phyloP scores from a whole-genome alignment of 108 stramenopile genomes.

The Chaetoceros tenuissimus region DNA sequence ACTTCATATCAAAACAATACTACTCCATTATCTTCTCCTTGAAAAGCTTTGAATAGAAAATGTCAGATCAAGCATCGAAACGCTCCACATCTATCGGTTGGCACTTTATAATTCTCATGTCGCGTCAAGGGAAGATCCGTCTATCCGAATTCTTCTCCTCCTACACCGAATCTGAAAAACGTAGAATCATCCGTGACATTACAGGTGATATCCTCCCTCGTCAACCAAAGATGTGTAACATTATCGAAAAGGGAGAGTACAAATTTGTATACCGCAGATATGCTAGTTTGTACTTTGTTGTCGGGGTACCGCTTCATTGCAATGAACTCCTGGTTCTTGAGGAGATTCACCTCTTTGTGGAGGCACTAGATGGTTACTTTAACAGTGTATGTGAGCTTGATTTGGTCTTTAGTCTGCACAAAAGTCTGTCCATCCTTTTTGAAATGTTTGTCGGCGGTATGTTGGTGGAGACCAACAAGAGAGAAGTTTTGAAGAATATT shows the following conservation, averaged over 20 bases:
- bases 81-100: conserved; percentile 51
- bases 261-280: conserved; percentile 87
- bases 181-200: conserved; percentile 89
- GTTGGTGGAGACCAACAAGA: conserved; percentile 77
- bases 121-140: conserved; percentile 81
- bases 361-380: conserved; percentile 94
- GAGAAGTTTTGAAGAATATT: conserved; percentile 78
- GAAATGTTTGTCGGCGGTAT: conserved; percentile 94
- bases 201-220: conserved; percentile 86
- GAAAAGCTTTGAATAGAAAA: too few relatives aligned
- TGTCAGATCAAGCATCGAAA: conserved; percentile 17
- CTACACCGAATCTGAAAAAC: conserved; percentile 80
- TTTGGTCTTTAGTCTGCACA: conserved; percentile 96
- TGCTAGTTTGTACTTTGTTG: conserved; percentile 82
- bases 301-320: conserved; percentile 69
- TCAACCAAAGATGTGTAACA: conserved; percentile 98
- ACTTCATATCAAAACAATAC: too few relatives aligned
- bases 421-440: conserved; percentile 85
- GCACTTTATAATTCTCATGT: conserved; percentile 83
- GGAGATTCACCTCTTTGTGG: conserved; percentile 97
- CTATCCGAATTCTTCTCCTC: conserved; percentile 79
- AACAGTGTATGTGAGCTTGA: conserved; percentile 93
- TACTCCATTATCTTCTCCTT: too few relatives aligned
- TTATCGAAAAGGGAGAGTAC: conserved; percentile 94
- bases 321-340: conserved; percentile 89